Conservation (phyloP, 352 stramenopile species). For the Phytophthora europaea region DNA sequence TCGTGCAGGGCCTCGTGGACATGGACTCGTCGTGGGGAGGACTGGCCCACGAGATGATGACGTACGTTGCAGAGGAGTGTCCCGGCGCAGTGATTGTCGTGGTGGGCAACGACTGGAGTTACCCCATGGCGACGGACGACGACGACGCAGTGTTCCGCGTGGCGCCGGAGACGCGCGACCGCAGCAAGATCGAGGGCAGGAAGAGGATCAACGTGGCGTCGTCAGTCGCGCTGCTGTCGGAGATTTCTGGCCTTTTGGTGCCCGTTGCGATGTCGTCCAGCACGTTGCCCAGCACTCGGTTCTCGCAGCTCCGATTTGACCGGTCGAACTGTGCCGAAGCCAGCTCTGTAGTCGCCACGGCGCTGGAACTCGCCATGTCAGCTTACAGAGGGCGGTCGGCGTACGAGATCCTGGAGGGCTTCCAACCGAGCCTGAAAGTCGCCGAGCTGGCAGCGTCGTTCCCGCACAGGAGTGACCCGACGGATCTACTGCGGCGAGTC, state of each 20-base stretch:
- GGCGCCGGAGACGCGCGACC: constrained; percentile 50
- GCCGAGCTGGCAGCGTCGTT: constrained; percentile 60
- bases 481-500: constrained; percentile 39
- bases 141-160: constrained; percentile 53
- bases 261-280: constrained; percentile 57
- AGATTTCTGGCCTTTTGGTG: constrained; percentile 66
- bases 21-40: constrained; percentile 87
- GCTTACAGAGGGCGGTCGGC: constrained; percentile 43
- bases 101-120: constrained; percentile 81
- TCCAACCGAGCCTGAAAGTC: constrained; percentile 66
- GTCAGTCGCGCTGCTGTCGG: constrained; percentile 67
- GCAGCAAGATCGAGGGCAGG: constrained; percentile 67
- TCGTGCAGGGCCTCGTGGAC: constrained; percentile 79
- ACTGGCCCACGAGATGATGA: constrained; percentile 76
- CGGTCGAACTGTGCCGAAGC: constrained; percentile 42
- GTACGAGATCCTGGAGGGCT: constrained; percentile 58
- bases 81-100: constrained; percentile 58
- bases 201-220: constrained; percentile 73
- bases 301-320: constrained; percentile 41
- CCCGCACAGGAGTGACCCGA: constrained; percentile 46
- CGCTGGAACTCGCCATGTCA: constrained; percentile 63
- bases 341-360: constrained; percentile 51
- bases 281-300: constrained; percentile 39
- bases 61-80: constrained; percentile 80
- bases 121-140: constrained; percentile 66